Conservation (phyloP, 257 asterid species). For the Nicotiana undulata region DNA sequence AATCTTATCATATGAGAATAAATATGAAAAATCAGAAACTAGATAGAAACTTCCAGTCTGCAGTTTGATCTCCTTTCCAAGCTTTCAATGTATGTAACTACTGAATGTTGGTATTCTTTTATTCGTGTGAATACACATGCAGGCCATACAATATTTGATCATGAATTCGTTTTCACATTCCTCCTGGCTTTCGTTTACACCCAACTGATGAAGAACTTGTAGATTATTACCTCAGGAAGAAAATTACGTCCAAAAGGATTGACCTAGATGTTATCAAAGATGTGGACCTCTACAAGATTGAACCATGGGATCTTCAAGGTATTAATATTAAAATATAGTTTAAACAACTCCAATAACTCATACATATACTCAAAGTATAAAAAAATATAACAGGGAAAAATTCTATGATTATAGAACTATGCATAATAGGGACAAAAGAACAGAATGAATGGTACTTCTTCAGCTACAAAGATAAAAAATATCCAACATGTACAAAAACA, state of each 20-base stretch:
- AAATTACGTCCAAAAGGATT: conserved; percentile 44
- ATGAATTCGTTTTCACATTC: conserved; percentile 78
- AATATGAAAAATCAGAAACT: too few relatives aligned
- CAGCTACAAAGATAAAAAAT: conserved; percentile 92
- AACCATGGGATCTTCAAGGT: conserved; percentile 99
- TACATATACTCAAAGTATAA: not conserved
- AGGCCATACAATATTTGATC: conserved; percentile 13
- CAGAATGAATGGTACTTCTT: conserved; percentile 84
- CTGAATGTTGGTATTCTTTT: too few relatives aligned
- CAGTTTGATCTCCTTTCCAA: too few relatives aligned
- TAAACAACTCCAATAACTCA: not conserved
- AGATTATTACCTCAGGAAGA: conserved; percentile 79
- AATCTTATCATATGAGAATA: too few relatives aligned
- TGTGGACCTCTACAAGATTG: conserved; percentile 85
- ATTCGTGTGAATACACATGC: not conserved
- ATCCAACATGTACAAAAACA: conserved; percentile 86
- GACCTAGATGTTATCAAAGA: conserved; percentile 82
- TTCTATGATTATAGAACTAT: conserved; percentile 38
- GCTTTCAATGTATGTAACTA: too few relatives aligned
- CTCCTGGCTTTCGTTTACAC: conserved; percentile 92
- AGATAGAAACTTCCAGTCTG: too few relatives aligned
- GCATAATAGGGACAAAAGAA: conserved; percentile 85
- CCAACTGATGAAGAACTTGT: conserved; percentile 95
- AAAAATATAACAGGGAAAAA: not conserved
- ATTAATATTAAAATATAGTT: not conserved